Percentiles rank a stretch among this genome's conserved stretches.
These are phyloP conservation scores for Mortierella sp. DNA, from an alignment of 371 early-diverging fungal genomes.

Conservation along the genomic window DNA sequence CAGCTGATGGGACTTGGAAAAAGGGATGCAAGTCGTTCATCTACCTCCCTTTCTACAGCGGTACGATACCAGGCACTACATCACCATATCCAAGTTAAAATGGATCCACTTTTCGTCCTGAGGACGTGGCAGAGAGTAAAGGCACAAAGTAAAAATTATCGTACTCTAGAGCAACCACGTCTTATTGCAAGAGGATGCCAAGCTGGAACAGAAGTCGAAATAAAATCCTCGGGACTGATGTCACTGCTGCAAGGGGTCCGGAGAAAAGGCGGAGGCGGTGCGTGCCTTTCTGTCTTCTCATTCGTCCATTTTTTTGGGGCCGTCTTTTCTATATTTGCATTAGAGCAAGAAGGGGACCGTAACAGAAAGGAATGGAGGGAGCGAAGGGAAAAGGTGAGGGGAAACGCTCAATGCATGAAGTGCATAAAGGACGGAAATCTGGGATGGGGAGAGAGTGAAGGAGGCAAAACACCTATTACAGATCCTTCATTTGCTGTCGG, in stretches of 20 bases:
- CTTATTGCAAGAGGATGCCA: neutral
- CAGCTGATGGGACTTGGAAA: no score
- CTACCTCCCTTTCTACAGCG: no score
- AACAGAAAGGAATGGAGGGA: neutral
- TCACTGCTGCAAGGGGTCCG: neutral
- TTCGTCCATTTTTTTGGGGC: neutral
- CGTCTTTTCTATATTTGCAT: neutral
- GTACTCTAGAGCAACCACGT: neutral
- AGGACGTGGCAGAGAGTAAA: neutral
- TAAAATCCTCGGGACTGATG: slow-evolving; percentile 6
- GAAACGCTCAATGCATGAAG: neutral
- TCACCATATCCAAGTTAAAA: no score
- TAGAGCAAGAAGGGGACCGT: neutral
- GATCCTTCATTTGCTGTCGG: neutral
- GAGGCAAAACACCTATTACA: neutral
- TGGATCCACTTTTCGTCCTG: neutral
- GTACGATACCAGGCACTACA: no score
- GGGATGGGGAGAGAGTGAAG: neutral
- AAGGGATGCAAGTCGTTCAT: no score
- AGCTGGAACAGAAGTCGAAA: neutral
- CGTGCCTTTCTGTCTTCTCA: neutral
- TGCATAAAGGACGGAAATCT: neutral
- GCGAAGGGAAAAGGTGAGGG: neutral
- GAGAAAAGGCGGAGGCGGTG: slow-evolving; percentile 8
- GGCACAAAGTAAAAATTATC: no score